Evolutionary conservation across 148 eudicot species (phyloP).

Genomic region (Chenopodium berlandieri): DNA sequence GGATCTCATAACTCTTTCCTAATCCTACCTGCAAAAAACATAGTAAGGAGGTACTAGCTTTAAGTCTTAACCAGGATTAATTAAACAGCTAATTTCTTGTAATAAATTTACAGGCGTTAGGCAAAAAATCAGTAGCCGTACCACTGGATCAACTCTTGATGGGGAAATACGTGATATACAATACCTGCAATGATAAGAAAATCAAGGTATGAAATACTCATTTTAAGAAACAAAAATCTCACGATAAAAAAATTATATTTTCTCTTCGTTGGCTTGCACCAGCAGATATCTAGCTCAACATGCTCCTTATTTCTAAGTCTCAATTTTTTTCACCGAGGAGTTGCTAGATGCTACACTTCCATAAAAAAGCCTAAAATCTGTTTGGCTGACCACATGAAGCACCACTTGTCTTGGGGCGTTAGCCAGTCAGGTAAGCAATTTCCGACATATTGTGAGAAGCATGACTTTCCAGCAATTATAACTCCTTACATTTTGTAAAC

Average conservation of each 20-base stretch:
- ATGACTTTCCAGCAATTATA: neutral
- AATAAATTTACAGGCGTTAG: neutral
- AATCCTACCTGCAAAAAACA: slow-evolving; percentile 51
- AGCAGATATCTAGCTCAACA: neutral
- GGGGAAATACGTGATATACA: slow-evolving; percentile 72
- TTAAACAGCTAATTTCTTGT: neutral
- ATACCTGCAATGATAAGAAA: slow-evolving; percentile 49
- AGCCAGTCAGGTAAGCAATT: neutral
- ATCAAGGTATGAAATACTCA: neutral
- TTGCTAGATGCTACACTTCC: neutral
- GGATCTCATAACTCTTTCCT: slow-evolving; percentile 74
- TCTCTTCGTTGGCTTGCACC: neutral
- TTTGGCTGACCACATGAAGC: neutral
- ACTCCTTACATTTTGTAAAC: neutral
- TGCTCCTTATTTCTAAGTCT: neutral
- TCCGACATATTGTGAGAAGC: neutral
- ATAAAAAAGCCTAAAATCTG: neutral
- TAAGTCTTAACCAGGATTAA: neutral
- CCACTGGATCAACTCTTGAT: slow-evolving; percentile 75
- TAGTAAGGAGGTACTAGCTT: slow-evolving; percentile 10
- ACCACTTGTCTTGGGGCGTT: neutral
- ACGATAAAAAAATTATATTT: neutral
- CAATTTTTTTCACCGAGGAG: neutral
- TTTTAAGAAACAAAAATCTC: neutral
- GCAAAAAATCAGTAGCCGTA: slow-evolving; percentile 19